Percentiles rank a stretch among this genome's conserved stretches.
phyloP scores from a whole-genome alignment of 2,329 filamentous ascomycete genomes.

The Epichloe elymi region DNA sequence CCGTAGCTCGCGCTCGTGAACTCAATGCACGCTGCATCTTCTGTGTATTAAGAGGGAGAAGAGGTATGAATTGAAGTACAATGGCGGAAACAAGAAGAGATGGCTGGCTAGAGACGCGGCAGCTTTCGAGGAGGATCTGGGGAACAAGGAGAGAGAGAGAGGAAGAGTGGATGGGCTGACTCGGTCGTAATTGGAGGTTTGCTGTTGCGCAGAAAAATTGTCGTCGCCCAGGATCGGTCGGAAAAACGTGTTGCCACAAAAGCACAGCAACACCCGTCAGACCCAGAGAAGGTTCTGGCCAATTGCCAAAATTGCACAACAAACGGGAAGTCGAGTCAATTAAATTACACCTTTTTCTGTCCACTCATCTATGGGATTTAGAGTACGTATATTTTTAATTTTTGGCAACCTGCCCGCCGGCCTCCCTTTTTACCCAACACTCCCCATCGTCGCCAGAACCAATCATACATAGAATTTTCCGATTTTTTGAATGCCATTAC shows the following conservation, averaged over 20 bases:
- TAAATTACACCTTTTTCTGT: background rate
- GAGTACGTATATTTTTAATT: background rate
- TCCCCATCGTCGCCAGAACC: background rate
- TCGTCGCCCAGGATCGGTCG: slow-evolving; percentile 22
- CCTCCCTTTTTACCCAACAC: background rate
- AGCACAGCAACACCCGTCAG: background rate
- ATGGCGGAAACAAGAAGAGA: slow-evolving; percentile 12
- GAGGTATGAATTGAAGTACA: slow-evolving; percentile 15
- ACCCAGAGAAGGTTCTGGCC: slow-evolving; percentile 9
- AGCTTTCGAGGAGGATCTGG: slow-evolving; percentile 3
- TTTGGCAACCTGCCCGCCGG: background rate
- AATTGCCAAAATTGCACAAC: background rate
- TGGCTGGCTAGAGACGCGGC: slow-evolving; percentile 7
- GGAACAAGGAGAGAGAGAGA: slow-evolving; percentile 4
- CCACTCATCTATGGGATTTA: background rate
- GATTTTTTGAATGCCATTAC: background rate
- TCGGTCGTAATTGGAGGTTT: slow-evolving; percentile 6
- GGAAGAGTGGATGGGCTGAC: slow-evolving; percentile 5
- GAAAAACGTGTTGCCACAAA: slow-evolving; percentile 22
- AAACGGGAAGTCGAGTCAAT: no score
- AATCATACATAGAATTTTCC: background rate
- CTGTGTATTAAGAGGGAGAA: slow-evolving; percentile 18
- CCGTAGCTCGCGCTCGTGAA: slow-evolving; percentile 65
- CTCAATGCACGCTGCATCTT: slow-evolving; percentile 93
- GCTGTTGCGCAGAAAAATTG: slow-evolving; percentile 26